Percentiles rank a stretch among this genome's conserved stretches.
Conservation (phyloP, 306 rosid species). For the Cotoneaster glaucophyllus region DNA sequence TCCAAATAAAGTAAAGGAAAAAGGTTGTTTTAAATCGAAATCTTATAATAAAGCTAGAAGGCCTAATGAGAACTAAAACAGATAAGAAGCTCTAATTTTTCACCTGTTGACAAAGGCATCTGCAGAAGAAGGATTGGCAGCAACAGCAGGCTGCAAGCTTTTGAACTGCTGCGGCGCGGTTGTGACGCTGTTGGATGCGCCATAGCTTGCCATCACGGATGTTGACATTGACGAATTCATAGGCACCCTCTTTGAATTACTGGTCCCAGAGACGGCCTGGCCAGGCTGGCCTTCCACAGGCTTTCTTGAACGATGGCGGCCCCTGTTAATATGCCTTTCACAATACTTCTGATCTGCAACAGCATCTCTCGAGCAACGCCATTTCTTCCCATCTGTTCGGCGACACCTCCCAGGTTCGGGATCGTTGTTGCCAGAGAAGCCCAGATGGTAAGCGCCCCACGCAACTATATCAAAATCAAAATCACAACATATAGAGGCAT, state of each 20-base stretch:
- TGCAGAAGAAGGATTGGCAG: slow-evolving; percentile 19
- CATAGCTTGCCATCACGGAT: slow-evolving; percentile 19
- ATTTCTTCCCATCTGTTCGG: slow-evolving; percentile 54
- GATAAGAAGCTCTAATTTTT: neutral
- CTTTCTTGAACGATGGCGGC: slow-evolving; percentile 72
- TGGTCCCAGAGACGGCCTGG: slow-evolving; percentile 37
- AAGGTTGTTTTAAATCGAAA: slow-evolving; percentile 4
- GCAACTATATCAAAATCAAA: slow-evolving; percentile 15
- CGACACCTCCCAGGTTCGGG: slow-evolving; percentile 66
- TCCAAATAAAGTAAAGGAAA: slow-evolving; percentile 24
- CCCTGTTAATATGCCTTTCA: slow-evolving; percentile 54
- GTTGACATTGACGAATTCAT: slow-evolving; percentile 18
- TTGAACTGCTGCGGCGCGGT: slow-evolving; percentile 25
- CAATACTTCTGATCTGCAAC: slow-evolving; percentile 57
- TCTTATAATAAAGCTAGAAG: neutral
- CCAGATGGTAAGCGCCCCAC: slow-evolving; percentile 50
- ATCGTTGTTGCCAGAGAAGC: slow-evolving; percentile 38
- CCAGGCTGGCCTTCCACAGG: slow-evolving; percentile 66
- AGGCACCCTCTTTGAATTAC: slow-evolving; percentile 21
- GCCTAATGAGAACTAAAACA: slow-evolving; percentile 13
- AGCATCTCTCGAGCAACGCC: slow-evolving; percentile 64
- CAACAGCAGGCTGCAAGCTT: slow-evolving; percentile 26
- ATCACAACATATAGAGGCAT: neutral
- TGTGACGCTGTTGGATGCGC: slow-evolving; percentile 17
- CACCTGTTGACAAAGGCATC: slow-evolving; percentile 36